Evolutionary conservation across 2,329 filamentous ascomycete genomes (phyloP).

Genomic region (Aspergillus versicolor): DNA sequence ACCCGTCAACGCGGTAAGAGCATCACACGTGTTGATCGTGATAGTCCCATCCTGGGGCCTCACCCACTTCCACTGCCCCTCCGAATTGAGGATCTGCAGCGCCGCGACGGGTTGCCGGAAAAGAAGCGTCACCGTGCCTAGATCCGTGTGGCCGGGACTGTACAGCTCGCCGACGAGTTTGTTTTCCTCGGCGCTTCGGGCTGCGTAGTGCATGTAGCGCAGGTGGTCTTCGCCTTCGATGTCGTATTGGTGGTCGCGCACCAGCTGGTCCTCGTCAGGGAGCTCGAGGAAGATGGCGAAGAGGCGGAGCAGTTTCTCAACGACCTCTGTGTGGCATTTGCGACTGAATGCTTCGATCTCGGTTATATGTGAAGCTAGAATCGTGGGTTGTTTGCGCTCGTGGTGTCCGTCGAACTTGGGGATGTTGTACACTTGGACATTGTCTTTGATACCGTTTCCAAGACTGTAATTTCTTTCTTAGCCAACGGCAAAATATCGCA

Average conservation of each 20-base stretch:
- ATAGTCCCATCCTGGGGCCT: slow-evolving; percentile 51
- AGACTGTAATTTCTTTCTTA: slow-evolving; percentile 18
- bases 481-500: background rate
- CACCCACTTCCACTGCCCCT: slow-evolving; percentile 53
- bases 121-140: slow-evolving; percentile 57
- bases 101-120: slow-evolving; percentile 61
- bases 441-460: slow-evolving; percentile 51
- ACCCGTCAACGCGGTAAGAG: slow-evolving; percentile 50
- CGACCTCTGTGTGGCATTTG: slow-evolving; percentile 34
- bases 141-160: slow-evolving; percentile 55
- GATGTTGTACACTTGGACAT: slow-evolving; percentile 61
- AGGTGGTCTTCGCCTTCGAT: slow-evolving; percentile 60
- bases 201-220: slow-evolving; percentile 62
- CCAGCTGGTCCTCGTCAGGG: slow-evolving; percentile 57
- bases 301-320: slow-evolving; percentile 52
- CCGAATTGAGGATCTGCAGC: slow-evolving; percentile 54
- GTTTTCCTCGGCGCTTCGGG: slow-evolving; percentile 50
- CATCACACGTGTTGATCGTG: slow-evolving; percentile 54
- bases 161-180: slow-evolving; percentile 47
- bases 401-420: slow-evolving; percentile 56
- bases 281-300: slow-evolving; percentile 63
- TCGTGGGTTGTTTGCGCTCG: slow-evolving; percentile 46
- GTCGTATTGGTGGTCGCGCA: slow-evolving; percentile 58
- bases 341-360: slow-evolving; percentile 59
- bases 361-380: slow-evolving; percentile 50